Base-by-base conservation (phyloP, 2,329 filamentous ascomycete genomes). In the Alternaria panax region DNA sequence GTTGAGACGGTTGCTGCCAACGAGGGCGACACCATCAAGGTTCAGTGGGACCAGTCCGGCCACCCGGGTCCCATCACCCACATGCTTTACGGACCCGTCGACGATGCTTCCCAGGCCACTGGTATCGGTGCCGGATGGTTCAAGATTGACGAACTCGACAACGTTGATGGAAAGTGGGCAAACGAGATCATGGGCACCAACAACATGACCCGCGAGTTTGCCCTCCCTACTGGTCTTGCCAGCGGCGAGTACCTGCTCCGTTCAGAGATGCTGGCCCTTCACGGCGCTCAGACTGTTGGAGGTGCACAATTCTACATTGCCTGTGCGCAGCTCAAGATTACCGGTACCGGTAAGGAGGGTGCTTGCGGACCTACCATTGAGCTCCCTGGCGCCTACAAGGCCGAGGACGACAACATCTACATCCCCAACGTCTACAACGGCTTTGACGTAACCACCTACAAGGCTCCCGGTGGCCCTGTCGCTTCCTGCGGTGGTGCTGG, bases 51-150 rank as follows among this genome's bases (percentile, higher is more conserved):
- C 57, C 51, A 59, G 20, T 81, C 72, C 20, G 59, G 64, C 27
- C 75, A 76, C 62, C 74, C 72, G 9, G 75, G 75, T 8, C 72
- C 75, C 12, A 76, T 77, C 56, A 76, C 73, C 14, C 74, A 76
- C 64, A 67, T 75, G 59, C 68, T 78, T 36, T 72, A 72, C 58
- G 71, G 72, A 20, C 75, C 73, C 62, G 82, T 90, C 66, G 87
- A 89, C 78, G 90, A 88, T 77, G 84, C 74, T 11, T 62, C 64
- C 27, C 60, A 65, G 40, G 73, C 66, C 9, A 70, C 69, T 43
- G 75, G 73, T 43, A 65, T 71, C 25, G 75, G 75, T 20, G 65
- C 71, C 7, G 67, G 69, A 11, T 78, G 76, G 76, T 74, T 78
- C 69, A 78, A 78, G 68, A 77, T 78, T 45, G 74, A 77, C 41